phyloP scores from a whole-genome alignment of 2,329 filamentous ascomycete species.

The Fusarium musae region DNA sequence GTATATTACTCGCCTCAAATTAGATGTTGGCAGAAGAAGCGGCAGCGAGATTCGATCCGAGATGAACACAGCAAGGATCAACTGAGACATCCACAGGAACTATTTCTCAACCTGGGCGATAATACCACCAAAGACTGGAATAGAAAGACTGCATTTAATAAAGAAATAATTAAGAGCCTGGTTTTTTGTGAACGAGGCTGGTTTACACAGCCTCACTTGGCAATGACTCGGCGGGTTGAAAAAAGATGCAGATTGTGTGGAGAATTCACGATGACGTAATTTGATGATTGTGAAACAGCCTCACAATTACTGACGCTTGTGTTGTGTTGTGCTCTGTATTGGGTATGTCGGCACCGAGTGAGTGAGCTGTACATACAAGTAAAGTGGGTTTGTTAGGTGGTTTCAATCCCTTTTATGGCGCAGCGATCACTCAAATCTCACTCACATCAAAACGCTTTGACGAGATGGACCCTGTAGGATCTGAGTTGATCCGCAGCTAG shows the following conservation, averaged over 20 bases:
- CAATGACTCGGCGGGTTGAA: not conserved
- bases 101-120: not conserved
- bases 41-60: slow-evolving; percentile 29
- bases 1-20: slow-evolving; percentile 1
- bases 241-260: not conserved
- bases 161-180: not conserved
- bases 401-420: not conserved
- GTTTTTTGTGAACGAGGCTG: not conserved
- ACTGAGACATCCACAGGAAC: slow-evolving; percentile 14
- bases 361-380: not conserved
- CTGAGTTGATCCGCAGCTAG: slow-evolving; percentile 8
- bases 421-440: slow-evolving; percentile 1
- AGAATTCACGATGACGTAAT: not conserved
- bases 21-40: not conserved
- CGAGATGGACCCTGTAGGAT: not conserved
- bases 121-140: not conserved
- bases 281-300: not conserved
- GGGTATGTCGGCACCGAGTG: not conserved
- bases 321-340: not conserved
- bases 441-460: not conserved
- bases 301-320: not conserved
- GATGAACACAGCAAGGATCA: slow-evolving; percentile 30
- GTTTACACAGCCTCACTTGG: slow-evolving; percentile 1
- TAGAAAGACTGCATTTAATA: not conserved
- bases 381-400: not conserved